phyloP scores from a whole-genome alignment of 108 stramenopile genomes.

The Skeletonema menzelii region DNA sequence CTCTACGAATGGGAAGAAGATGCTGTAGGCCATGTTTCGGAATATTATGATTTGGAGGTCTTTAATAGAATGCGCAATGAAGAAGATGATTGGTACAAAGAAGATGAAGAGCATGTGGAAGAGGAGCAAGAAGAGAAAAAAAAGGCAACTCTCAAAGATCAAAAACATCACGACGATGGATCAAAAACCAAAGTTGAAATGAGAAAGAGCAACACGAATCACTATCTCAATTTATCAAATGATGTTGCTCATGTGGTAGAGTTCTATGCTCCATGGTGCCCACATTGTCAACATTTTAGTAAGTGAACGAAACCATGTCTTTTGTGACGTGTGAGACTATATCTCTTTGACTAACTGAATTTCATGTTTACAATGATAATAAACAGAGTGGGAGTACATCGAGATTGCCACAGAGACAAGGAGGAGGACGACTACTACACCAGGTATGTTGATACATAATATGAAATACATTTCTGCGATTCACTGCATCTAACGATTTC shows the following conservation, averaged over 20 bases:
- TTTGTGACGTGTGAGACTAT: too few relatives aligned
- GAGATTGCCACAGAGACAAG: constrained; percentile 34
- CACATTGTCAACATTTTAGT: constrained; percentile 39
- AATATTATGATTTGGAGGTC: constrained; percentile 6
- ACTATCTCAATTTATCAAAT: constrained; percentile 15
- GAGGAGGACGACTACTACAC: constrained; percentile 25
- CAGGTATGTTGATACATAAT: not conserved
- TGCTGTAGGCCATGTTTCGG: constrained; percentile 8
- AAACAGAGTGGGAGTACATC: constrained; percentile 20
- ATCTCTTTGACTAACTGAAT: too few relatives aligned
- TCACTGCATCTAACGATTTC: not conserved
- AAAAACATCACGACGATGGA: not conserved
- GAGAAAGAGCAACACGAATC: constrained; percentile 1
- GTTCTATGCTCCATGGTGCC: constrained; percentile 45
- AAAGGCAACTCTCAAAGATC: not conserved
- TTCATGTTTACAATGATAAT: too few relatives aligned
- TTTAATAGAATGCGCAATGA: constrained; percentile 4
- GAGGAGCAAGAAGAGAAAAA: constrained; percentile 5
- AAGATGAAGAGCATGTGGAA: constrained; percentile 4
- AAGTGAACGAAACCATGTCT: too few relatives aligned
- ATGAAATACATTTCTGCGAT: not conserved
- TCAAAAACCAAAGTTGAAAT: constrained; percentile 12
- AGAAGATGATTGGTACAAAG: constrained; percentile 11
- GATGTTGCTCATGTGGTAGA: constrained; percentile 23
- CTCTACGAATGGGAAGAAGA: constrained; percentile 30